phyloP scores from a whole-genome alignment of 257 asterid genomes.

The Solanum tacnaense region DNA sequence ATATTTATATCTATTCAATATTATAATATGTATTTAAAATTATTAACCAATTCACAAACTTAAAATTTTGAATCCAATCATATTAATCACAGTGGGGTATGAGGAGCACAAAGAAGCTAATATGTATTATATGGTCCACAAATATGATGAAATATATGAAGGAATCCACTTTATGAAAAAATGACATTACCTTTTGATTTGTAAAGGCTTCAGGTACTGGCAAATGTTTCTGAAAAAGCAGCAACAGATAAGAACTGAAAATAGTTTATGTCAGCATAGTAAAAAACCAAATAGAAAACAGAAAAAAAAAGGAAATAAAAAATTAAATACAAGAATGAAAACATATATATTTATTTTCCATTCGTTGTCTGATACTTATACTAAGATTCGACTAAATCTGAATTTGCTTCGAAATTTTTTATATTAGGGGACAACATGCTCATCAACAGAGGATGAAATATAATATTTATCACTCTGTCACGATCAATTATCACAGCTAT shows the following conservation, averaged over 20 bases:
- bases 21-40: too few relatives aligned
- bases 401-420: rapidly evolving
- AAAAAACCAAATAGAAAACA: not conserved
- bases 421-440: too few relatives aligned
- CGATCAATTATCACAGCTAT: not conserved
- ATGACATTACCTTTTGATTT: not conserved
- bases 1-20: too few relatives aligned
- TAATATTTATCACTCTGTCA: not conserved
- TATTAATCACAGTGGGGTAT: not conserved
- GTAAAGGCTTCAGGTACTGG: not conserved
- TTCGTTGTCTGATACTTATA: not conserved
- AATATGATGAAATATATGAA: not conserved
- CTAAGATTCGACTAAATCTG: rapidly evolving
- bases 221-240: not conserved
- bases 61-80: not conserved
- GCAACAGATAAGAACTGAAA: not conserved
- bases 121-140: not conserved
- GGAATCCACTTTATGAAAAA: not conserved
- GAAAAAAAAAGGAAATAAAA: not conserved
- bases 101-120: not conserved
- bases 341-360: not conserved
- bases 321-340: not conserved
- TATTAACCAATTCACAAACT: too few relatives aligned
- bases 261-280: not conserved
- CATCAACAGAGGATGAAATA: rapidly evolving